Evolutionary conservation across 371 early-diverging fungal species (phyloP).

Genomic region (Nematocida sp.): DNA sequence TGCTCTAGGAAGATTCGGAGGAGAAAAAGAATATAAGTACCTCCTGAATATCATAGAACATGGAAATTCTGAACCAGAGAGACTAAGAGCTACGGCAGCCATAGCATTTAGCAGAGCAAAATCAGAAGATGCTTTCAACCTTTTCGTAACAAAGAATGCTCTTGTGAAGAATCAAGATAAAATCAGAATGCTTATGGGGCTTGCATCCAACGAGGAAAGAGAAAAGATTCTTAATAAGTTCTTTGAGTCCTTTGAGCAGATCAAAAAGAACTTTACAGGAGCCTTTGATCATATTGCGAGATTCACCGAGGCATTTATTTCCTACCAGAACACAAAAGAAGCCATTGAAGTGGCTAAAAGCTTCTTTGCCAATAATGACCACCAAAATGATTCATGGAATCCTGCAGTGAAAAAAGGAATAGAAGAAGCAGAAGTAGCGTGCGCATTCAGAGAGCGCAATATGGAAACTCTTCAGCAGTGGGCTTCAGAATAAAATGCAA

Average conservation of each 20-base stretch:
- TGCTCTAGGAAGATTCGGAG: slow-evolving; percentile 33
- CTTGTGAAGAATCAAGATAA: slow-evolving; percentile 43
- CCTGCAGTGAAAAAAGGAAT: slow-evolving; percentile 39
- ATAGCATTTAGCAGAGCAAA: slow-evolving; percentile 5
- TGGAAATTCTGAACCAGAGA: slow-evolving; percentile 25
- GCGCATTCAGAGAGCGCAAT: slow-evolving; percentile 19
- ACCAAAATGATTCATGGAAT: slow-evolving; percentile 37
- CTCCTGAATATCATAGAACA: slow-evolving; percentile 2
- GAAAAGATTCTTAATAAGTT: slow-evolving; percentile 26
- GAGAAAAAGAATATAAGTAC: slow-evolving; percentile 27
- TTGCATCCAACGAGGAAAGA: slow-evolving; percentile 29
- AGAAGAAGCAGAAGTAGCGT: slow-evolving; percentile 15
- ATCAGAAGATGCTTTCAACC: slow-evolving; percentile 33
- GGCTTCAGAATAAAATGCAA: background rate
- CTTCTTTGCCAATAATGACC: slow-evolving; percentile 27
- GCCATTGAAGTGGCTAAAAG: slow-evolving; percentile 6
- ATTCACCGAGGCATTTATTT: slow-evolving; percentile 33
- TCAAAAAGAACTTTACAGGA: slow-evolving; percentile 5
- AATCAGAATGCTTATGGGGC: slow-evolving; percentile 38
- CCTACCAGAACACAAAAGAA: slow-evolving; percentile 12
- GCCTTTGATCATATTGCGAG: slow-evolving; percentile 21
- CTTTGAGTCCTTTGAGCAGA: background rate
- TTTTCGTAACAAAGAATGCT: slow-evolving; percentile 18
- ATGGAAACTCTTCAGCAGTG: slow-evolving; percentile 5
- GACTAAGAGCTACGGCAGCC: slow-evolving; percentile 26